Evolutionary conservation across 306 rosid species (phyloP).

Genomic region (Vigna trinervia): DNA sequence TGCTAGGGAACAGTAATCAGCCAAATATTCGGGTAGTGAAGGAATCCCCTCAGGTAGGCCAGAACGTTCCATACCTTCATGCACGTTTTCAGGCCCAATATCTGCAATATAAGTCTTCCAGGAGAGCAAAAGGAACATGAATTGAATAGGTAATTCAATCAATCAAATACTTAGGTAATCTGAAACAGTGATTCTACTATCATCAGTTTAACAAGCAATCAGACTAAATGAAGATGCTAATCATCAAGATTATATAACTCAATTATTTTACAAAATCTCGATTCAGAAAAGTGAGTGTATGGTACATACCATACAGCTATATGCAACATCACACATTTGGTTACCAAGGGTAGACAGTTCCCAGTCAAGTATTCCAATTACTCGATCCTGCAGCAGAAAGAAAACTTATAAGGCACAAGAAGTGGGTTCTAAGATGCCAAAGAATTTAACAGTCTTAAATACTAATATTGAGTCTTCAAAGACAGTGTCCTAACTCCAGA

Average conservation of each 20-base stretch:
- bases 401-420: slow-evolving; percentile 42
- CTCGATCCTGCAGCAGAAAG: slow-evolving; percentile 81
- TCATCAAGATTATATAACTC: slow-evolving; percentile 16
- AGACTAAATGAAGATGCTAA: slow-evolving; percentile 25
- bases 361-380: slow-evolving; percentile 96
- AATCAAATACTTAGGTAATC: slow-evolving; percentile 20
- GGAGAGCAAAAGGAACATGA: slow-evolving; percentile 39
- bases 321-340: slow-evolving; percentile 97
- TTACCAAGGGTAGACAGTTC: slow-evolving; percentile 95
- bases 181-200: background rate
- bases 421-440: slow-evolving; percentile 36
- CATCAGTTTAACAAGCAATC: slow-evolving; percentile 18
- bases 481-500: slow-evolving; percentile 31
- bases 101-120: slow-evolving; percentile 72
- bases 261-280: slow-evolving; percentile 19
- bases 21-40: slow-evolving; percentile 78
- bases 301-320: slow-evolving; percentile 74
- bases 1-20: slow-evolving; percentile 74
- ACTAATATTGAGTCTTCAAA: slow-evolving; percentile 19
- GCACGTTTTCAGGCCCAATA: slow-evolving; percentile 44
- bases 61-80: slow-evolving; percentile 61
- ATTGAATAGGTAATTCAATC: slow-evolving; percentile 7
- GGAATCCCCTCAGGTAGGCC: slow-evolving; percentile 89
- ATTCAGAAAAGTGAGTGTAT: slow-evolving; percentile 21
- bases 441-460: slow-evolving; percentile 13